phyloP scores from a whole-genome alignment of 1,139 yeast genomes.

The Yamadazyma triangularis region DNA sequence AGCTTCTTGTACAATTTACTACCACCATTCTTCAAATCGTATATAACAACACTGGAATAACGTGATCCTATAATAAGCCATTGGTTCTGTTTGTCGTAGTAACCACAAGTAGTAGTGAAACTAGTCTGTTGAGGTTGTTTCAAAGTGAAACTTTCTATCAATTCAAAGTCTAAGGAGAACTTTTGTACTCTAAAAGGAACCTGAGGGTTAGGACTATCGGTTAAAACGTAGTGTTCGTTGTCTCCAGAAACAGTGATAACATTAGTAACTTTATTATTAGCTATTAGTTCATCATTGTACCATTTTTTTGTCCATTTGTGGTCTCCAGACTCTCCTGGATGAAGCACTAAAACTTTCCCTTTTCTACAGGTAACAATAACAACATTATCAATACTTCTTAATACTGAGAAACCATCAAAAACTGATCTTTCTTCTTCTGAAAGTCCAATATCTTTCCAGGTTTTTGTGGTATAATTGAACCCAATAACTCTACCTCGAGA shows the following conservation, averaged over 20 bases:
- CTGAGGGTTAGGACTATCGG: conserved; percentile 67
- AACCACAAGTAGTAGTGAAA: conserved; percentile 58
- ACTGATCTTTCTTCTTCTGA: too few species aligned
- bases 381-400: conserved; percentile 43
- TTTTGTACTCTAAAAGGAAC: conserved; percentile 50
- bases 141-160: conserved; percentile 14
- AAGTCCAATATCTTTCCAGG: conserved; percentile 26
- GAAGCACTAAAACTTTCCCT: conserved; percentile 53
- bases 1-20: conserved; percentile 45
- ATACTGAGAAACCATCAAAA: conserved; percentile 48
- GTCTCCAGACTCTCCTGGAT: too few species aligned
- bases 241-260: conserved; percentile 29
- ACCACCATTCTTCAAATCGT: conserved; percentile 27
- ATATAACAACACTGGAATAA: conserved; percentile 60
- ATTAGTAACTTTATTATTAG: conserved; percentile 49
- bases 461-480: conserved; percentile 16
- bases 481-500: conserved; percentile 54
- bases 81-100: conserved; percentile 30
- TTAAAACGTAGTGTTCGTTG: conserved; percentile 23
- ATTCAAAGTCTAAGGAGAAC: conserved; percentile 22
- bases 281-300: conserved; percentile 19
- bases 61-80: conserved; percentile 67
- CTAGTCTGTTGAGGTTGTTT: conserved; percentile 39
- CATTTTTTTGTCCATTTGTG: too few species aligned
- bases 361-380: conserved; percentile 48